These are phyloP conservation scores for Clathrus columnatus DNA, from an alignment of 768 basidiomycete genomes.

Conservation along the genomic window DNA sequence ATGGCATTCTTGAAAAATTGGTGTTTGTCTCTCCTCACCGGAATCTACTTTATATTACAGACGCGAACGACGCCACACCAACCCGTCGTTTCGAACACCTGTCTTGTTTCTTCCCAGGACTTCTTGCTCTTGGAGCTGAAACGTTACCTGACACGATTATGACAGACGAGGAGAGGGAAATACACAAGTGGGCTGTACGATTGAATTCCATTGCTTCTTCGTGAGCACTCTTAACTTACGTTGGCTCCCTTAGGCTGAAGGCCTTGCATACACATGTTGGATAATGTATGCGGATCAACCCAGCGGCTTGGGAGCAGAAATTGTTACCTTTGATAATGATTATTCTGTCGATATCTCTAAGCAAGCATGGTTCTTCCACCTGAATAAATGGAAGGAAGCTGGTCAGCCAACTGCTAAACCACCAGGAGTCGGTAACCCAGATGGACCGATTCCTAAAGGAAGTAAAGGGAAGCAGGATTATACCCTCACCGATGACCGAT, in stretches of 20 bases:
- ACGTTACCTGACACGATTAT: constrained; percentile 44
- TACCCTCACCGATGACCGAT: constrained; percentile 31
- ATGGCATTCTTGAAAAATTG: constrained; percentile 30
- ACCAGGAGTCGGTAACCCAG: constrained; percentile 12
- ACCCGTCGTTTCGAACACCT: constrained; percentile 60
- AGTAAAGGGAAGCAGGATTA: constrained; percentile 41
- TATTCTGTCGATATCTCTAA: constrained; percentile 24
- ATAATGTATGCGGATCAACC: constrained; percentile 63
- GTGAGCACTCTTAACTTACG: neutral
- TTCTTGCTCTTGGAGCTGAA: constrained; percentile 63
- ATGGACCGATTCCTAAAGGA: neutral
- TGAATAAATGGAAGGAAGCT: constrained; percentile 37
- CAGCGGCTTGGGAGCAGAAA: constrained; percentile 61
- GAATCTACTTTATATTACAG: constrained; percentile 61
- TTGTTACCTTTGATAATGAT: constrained; percentile 30
- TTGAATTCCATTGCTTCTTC: neutral
- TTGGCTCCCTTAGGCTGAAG: constrained; percentile 34
- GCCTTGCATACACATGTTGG: constrained; percentile 65
- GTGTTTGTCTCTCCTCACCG: constrained; percentile 61
- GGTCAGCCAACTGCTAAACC: constrained; percentile 11
- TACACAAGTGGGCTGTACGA: constrained; percentile 60
- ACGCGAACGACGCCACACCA: constrained; percentile 30
- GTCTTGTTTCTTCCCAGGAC: constrained; percentile 69
- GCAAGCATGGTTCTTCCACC: constrained; percentile 23
- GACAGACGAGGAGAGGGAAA: constrained; percentile 44